Evolutionary conservation across 2,329 filamentous ascomycete species (phyloP).

Genomic region (Nakataea oryzae): DNA sequence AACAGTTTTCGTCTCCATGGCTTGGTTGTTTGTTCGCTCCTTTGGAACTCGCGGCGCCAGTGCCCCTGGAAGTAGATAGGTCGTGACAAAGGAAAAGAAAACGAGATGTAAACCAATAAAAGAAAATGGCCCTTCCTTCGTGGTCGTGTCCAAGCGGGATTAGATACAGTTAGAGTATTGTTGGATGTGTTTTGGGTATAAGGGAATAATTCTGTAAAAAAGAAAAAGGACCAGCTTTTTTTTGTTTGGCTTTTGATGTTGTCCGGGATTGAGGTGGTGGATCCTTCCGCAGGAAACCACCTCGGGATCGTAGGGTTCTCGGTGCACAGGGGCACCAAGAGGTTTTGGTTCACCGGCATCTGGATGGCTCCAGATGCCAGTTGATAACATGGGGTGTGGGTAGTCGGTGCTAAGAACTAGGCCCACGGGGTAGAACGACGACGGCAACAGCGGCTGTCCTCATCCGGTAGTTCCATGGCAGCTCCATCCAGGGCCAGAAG

Average conservation of each 20-base stretch:
- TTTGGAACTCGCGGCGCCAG: not conserved
- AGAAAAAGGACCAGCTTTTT: slow-evolving; percentile 4
- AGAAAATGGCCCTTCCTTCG: not conserved
- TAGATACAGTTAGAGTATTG: slow-evolving; percentile 2
- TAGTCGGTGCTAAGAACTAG: not conserved
- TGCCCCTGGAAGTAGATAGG: not conserved
- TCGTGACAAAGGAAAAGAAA: not conserved
- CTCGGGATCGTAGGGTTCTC: not conserved
- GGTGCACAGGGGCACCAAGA: too few relatives aligned
- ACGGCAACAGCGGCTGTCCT: not conserved
- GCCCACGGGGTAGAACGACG: not conserved
- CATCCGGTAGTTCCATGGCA: not conserved
- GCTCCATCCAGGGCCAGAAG: not conserved
- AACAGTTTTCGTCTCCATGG: not conserved
- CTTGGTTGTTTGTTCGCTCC: not conserved
- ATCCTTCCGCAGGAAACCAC: not conserved
- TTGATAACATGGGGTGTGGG: not conserved
- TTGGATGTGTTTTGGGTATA: not conserved
- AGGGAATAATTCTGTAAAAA: not conserved
- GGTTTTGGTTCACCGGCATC: not conserved
- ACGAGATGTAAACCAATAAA: not conserved
- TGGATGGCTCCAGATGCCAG: not conserved
- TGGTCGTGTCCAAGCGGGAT: not conserved
- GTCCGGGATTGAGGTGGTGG: not conserved
- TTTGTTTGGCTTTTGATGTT: slow-evolving; percentile 2